Percentiles rank a stretch among this genome's conserved stretches.
These are phyloP conservation scores for Citrus maxima DNA, from an alignment of 345 rosid species.

Conservation along the genomic window DNA sequence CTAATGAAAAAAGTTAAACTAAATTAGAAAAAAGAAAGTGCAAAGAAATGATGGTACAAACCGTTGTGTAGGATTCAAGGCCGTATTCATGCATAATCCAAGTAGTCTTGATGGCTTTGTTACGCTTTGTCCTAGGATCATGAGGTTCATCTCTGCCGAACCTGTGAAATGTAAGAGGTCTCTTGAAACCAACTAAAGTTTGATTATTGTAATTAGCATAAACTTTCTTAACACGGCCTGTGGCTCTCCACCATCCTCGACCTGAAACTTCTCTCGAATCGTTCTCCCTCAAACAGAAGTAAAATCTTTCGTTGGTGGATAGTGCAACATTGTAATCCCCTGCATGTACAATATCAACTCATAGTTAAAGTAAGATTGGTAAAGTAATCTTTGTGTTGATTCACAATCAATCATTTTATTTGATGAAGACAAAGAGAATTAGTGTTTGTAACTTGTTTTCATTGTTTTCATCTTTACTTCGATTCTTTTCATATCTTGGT, in stretches of 20 bases:
- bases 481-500: too few relatives aligned
- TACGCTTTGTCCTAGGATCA: not conserved
- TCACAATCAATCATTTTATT: too few relatives aligned
- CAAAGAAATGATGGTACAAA: not conserved
- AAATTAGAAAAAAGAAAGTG: too few relatives aligned
- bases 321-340: conserved; percentile 4
- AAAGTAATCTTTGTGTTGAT: too few relatives aligned
- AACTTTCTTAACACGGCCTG: conserved; percentile 24
- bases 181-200: conserved; percentile 10
- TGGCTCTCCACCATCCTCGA: conserved; percentile 4
- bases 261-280: not conserved
- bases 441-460: too few relatives aligned
- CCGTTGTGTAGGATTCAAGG: not conserved
- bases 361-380: too few relatives aligned
- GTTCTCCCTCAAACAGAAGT: conserved; percentile 5
- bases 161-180: conserved; percentile 17
- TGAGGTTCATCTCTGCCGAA: not conserved
- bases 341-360: too few relatives aligned
- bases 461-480: too few relatives aligned
- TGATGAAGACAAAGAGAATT: too few relatives aligned
- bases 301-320: conserved; percentile 13
- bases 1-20: too few relatives aligned
- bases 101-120: conserved; percentile 23
- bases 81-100: conserved; percentile 20
- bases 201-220: not conserved